Percentiles rank a stretch among this genome's conserved stretches.
Evolutionary conservation across 345 rosid species (phyloP).

Genomic region (Jatropha curcas): DNA sequence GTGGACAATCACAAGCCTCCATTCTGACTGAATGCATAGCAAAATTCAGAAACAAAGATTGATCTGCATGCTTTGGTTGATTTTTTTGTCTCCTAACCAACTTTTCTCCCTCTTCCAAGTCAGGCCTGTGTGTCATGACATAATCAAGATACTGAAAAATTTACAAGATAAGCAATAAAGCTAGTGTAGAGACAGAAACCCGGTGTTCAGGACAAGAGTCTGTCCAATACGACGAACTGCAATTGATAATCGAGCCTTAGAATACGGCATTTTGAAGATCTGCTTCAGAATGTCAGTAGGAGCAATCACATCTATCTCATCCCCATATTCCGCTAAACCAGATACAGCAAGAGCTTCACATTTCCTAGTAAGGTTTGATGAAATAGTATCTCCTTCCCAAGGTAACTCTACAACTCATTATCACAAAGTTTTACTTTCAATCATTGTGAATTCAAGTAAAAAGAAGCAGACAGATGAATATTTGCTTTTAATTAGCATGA

Average conservation of each 20-base stretch:
- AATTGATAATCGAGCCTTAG: conserved; percentile 85
- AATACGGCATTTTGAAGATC: conserved; percentile 93
- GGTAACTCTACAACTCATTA: conserved; percentile 53
- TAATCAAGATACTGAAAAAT: conserved; percentile 14
- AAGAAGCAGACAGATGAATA: neutral
- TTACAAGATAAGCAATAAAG: neutral
- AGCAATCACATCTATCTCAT: conserved; percentile 92
- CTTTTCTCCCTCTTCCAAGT: conserved; percentile 89
- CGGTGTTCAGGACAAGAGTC: conserved; percentile 83
- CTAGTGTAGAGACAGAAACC: conserved; percentile 45
- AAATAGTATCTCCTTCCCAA: conserved; percentile 60
- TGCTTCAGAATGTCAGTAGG: conserved; percentile 90
- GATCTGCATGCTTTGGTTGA: conserved; percentile 84
- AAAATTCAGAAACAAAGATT: conserved; percentile 81
- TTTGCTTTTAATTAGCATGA: neutral
- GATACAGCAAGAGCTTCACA: conserved; percentile 94
- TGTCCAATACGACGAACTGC: conserved; percentile 92
- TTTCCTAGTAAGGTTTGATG: conserved; percentile 68
- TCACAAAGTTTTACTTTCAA: conserved; percentile 17
- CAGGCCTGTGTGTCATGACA: conserved; percentile 59
- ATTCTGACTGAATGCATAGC: conserved; percentile 98
- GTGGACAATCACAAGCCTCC: conserved; percentile 99
- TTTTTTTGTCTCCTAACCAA: conserved; percentile 67
- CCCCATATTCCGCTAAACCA: conserved; percentile 92
- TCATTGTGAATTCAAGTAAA: conserved; percentile 1